Base-by-base conservation (phyloP, 1,139 yeast genomes). In the Pichia kudriavzevii region DNA sequence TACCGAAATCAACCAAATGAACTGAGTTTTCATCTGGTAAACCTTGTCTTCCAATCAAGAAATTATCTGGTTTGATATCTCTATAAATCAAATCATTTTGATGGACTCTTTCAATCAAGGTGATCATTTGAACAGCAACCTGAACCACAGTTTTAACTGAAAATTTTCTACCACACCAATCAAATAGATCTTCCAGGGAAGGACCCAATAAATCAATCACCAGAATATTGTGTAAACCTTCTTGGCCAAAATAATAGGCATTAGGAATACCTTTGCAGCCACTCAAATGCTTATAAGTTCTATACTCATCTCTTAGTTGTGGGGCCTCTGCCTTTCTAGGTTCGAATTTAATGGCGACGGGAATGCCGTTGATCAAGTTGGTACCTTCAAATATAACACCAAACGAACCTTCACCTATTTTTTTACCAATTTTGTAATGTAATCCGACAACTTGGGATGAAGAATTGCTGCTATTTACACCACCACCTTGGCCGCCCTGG, bases 91-190 rank as follows among this genome's bases (percentile, higher is more conserved):
- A 71, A 58, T 84, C 88, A 59, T 83, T 87, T 47, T 81, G 82
- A 62, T 88, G 97, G 41, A 88, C 87, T 41, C 79, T 74, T 63
- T 85, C 88, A 30, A 88, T 87, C 44, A 93, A 69, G 26, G 77
- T 68, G 49, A 87, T 75, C 97, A 88, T 88, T 63, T 88, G 96
- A 50, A 80, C 80, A 22, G 96, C 94, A 32, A 85, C 78, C 67
- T 83, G 83, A 35, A 82, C 91, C 8, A 85, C 93, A 1, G 97
- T 88, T 61, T 88, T 87, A 42, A 82, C 75, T 36, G 80, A 69
- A 58, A 91, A 91, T 50, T 79, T 73, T 44, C 98, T 74, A 23
- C 95, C 95, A 64, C 98, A 91, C 97, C 96, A 88, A 60, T 91
- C 97, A 60, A 91, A 91, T 55, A 91, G 68, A 63, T 91, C 98